A percentile compares a stretch with the other conserved stretches of the same genome.
Conservation (phyloP, 139 green algal genomes). For the Desmodesmus armatus region DNA sequence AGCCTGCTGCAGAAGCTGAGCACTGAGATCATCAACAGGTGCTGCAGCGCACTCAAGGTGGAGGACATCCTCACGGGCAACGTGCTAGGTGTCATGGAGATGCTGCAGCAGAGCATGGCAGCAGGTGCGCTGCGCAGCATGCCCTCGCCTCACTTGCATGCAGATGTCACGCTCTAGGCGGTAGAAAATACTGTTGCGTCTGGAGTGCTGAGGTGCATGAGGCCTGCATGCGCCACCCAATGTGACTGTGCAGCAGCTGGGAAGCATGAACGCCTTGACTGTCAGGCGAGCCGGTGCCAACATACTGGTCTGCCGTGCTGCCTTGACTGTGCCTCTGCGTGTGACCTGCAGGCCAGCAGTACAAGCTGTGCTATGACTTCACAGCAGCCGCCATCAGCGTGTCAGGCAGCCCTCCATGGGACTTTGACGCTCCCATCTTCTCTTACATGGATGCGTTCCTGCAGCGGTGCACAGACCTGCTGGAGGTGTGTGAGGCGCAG, state of each 20-base stretch:
- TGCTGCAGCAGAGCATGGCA: conserved; percentile 68
- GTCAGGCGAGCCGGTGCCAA: no score
- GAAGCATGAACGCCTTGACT: no score
- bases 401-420: conserved; percentile 63
- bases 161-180: no score
- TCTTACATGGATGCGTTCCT: conserved; percentile 92
- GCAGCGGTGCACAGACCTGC: conserved; percentile 90
- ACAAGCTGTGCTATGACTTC: conserved; percentile 77
- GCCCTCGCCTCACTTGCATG: no score
- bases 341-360: conserved; percentile 64
- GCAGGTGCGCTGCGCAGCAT: conserved; percentile 42
- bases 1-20: conserved; percentile 86
- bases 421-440: conserved; percentile 83
- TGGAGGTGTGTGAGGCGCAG: conserved; percentile 91
- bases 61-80: conserved; percentile 76
- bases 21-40: conserved; percentile 92
- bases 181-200: no score
- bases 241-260: no score
- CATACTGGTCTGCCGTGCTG: no score
- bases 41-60: conserved; percentile 76
- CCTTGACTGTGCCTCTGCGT: no score
- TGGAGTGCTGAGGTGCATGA: neutral
- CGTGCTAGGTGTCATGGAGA: conserved; percentile 48
- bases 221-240: neutral
- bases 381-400: conserved; percentile 66